These are phyloP conservation scores for Solanum microdontum DNA, from an alignment of 257 asterid species.

Conservation along the genomic window DNA sequence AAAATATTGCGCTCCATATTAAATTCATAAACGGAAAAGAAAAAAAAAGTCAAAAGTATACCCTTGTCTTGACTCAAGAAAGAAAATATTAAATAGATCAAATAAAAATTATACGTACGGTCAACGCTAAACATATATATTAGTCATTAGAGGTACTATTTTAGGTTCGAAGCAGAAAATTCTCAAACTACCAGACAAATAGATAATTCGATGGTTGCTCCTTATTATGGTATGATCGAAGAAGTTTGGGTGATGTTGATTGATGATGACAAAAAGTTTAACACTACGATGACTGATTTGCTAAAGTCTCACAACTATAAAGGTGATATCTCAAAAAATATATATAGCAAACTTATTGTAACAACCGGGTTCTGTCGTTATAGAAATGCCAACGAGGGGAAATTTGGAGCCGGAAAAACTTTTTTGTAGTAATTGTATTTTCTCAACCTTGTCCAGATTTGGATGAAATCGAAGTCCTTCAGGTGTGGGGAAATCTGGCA, in stretches of 20 bases:
- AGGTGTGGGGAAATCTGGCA: too few species aligned
- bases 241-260: neutral
- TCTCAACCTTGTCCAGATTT: too few species aligned
- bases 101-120: too few species aligned
- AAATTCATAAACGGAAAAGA: neutral
- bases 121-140: neutral
- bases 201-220: neutral
- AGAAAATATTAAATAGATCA: too few species aligned
- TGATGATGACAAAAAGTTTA: neutral
- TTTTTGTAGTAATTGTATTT: too few species aligned
- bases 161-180: neutral
- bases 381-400: too few species aligned
- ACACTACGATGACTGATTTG: neutral
- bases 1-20: neutral
- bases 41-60: too few species aligned
- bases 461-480: too few species aligned
- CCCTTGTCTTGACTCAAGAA: too few species aligned
- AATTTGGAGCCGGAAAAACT: too few species aligned
- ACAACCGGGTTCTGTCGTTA: too few species aligned
- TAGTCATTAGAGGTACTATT: neutral
- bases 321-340: neutral
- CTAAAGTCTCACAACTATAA: neutral
- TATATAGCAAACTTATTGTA: neutral
- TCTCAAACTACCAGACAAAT: neutral
- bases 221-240: neutral